Evolutionary conservation across 2,329 filamentous ascomycete genomes (phyloP), one percentile per base, ranked within the genome.

Genomic region (Colletotrichum musae): DNA sequence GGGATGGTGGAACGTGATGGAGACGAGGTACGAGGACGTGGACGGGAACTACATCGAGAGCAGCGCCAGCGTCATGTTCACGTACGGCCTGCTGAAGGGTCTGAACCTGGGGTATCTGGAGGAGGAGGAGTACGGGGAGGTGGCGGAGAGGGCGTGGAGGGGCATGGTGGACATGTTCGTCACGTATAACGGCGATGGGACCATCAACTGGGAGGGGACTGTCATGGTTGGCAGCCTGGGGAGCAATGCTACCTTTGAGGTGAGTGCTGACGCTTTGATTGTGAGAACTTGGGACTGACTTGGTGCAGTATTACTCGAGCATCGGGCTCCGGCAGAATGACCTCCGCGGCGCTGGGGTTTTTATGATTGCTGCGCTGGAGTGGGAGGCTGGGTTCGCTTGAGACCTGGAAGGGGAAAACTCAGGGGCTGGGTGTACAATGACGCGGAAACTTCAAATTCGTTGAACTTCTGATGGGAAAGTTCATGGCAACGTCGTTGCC

Each of bases 31-130:
- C 62, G 81, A 83, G 0, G 84, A 82, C 1, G 72, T 76, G 51
- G 71, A 82, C 56, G 87, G 87, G 4, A 91, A 91, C 75, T 91
- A 87, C 75, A 85, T 91, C 56, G 87, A 91, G 78, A 87, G 85
- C 41, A 88, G 87, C 26, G 88, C 84, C 6, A 86, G 85, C 2
- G 87, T 87, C 3, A 87, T 90, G 84, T 90, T 89, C 72, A 81
- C 83, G 0, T 88, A 86, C 64, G 83, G 85, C 0, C 76, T 87
- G 70, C 75, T 89, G 12, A 85, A 84, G 70, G 88, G 77, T 5
- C 36, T 79, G 0, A 73, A 74, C n/a, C 70, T 72, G 2, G 78
- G 78, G 1, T 70, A 76, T n/a, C 52, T 80, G 6, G 71, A 74
- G 2, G 48, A 73, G 58, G 45, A 57, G 9, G 70, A 70, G 3